Evolutionary conservation across 257 asterid genomes (phyloP), one percentile per base, ranked within the genome.

Genomic region (Phtheirospermum japonicum): DNA sequence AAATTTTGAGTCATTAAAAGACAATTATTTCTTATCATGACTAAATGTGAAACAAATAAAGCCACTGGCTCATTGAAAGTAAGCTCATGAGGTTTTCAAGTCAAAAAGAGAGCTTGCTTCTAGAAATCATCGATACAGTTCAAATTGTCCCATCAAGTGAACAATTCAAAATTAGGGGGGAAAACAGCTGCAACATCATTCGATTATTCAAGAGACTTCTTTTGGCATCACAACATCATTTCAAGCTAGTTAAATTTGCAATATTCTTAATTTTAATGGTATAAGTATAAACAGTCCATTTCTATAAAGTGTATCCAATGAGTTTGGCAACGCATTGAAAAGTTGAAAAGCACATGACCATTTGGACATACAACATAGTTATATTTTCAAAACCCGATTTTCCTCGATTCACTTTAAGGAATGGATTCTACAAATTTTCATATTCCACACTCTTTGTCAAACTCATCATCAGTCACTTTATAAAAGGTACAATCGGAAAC

Each of bases 1-100:
- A 43, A 57, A 23, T 26, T 58, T 48, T 46, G 53, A 20, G 57
- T 20, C 43, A 34, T 7, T n/a, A n/a, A 28, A 18, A 61, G 61
- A 18, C 7, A 31, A 33, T 6, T 11, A 18, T 56, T 56, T 16
- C n/a, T 52, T 7, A 56, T 56, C 43, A 31, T 56, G 26, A 56
- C 54, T 52, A n/a, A 57, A 40, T 9, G n/a, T 9, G 14, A 40
- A 11, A 9, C n/a, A n/a, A n/a, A n/a, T n/a, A n/a, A n/a, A n/a
- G n/a, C n/a, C n/a, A n/a, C n/a, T n/a, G n/a, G n/a, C n/a, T n/a
- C n/a, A n/a, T n/a, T n/a, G n/a, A n/a, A n/a, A n/a, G n/a, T n/a
- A n/a, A n/a, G n/a, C n/a, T n/a, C n/a, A n/a, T n/a, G n/a, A n/a
- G n/a, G n/a, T 40, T 9, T 40, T 12, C 48, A 40, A 12, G 48